Evolutionary conservation across 306 rosid genomes (phyloP).

Genomic region (Gillenia trifoliata): DNA sequence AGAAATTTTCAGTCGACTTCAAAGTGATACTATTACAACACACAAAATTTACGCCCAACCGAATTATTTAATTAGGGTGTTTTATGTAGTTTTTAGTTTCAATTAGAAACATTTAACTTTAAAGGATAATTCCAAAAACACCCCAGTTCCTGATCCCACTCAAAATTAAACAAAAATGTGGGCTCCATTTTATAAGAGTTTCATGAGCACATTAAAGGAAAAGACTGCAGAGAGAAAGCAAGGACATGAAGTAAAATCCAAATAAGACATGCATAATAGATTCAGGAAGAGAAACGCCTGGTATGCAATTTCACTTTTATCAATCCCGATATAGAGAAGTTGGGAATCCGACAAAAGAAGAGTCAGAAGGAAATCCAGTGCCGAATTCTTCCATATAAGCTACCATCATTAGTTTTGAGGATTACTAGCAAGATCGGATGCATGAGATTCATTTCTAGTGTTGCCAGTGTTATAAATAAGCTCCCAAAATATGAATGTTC

Average conservation of each 20-base stretch:
- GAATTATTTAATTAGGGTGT: not conserved
- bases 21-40: not conserved
- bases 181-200: too few relatives aligned
- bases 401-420: conserved; percentile 51
- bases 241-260: conserved; percentile 3
- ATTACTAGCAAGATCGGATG: conserved; percentile 40
- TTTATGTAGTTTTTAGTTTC: not conserved
- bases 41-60: not conserved
- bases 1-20: conserved; percentile 14
- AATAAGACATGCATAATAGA: not conserved
- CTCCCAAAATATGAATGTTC: conserved; percentile 76
- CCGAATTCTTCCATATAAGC: conserved; percentile 36
- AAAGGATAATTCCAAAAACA: too few relatives aligned
- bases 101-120: not conserved
- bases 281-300: not conserved
- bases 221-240: not conserved
- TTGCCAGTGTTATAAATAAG: conserved; percentile 64
- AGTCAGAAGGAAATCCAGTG: conserved; percentile 34
- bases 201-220: too few relatives aligned
- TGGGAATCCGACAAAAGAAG: conserved; percentile 43
- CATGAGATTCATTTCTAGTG: conserved; percentile 28
- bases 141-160: too few relatives aligned
- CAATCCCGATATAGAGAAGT: conserved; percentile 52
- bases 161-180: too few relatives aligned
- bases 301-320: conserved; percentile 51